A percentile compares a stretch with the other conserved stretches of the same genome.
These are phyloP conservation scores for Fusarium euwallaceae DNA, from an alignment of 2,329 filamentous ascomycete genomes.

Conservation along the genomic window DNA sequence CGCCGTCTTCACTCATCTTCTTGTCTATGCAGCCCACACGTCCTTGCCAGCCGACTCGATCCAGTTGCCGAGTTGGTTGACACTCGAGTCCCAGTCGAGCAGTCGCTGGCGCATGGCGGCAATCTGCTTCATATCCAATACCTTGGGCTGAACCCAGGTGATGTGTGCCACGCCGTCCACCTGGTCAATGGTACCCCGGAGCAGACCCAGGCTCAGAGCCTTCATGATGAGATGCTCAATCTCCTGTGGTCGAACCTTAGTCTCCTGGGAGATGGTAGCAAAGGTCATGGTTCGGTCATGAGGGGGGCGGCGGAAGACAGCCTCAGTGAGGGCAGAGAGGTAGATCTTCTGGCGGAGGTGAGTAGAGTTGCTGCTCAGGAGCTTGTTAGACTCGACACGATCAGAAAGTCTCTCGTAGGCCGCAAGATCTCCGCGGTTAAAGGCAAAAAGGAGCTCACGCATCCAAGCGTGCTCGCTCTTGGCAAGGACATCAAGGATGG, in stretches of 20 bases:
- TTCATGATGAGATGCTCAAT: conserved; percentile 99
- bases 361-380: conserved; percentile 82
- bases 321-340: conserved; percentile 93
- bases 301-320: conserved; percentile 94
- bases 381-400: conserved; percentile 82
- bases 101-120: conserved; percentile 89
- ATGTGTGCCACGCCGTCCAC: conserved; percentile 94
- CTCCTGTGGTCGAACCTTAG: conserved; percentile 89
- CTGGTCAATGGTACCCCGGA: conserved; percentile 95
- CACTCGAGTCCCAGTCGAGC: conserved; percentile 94
- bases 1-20: conserved; percentile 4
- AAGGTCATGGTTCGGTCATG: conserved; percentile 97
- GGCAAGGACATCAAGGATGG: conserved; percentile 86
- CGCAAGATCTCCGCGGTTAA: conserved; percentile 93
- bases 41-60: conserved; percentile 95
- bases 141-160: conserved; percentile 99
- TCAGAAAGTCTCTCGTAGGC: conserved; percentile 87
- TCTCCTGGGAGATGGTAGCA: conserved; percentile 87
- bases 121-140: conserved; percentile 95
- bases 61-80: conserved; percentile 97
- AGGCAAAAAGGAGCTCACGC: conserved; percentile 94
- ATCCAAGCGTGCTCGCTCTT: conserved; percentile 84
- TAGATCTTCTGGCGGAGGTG: conserved; percentile 98
- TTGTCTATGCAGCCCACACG: conserved; percentile 85
- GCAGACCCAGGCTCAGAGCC: conserved; percentile 90